Base-by-base conservation (phyloP, 345 rosid genomes). In the Physaria fendleri region DNA sequence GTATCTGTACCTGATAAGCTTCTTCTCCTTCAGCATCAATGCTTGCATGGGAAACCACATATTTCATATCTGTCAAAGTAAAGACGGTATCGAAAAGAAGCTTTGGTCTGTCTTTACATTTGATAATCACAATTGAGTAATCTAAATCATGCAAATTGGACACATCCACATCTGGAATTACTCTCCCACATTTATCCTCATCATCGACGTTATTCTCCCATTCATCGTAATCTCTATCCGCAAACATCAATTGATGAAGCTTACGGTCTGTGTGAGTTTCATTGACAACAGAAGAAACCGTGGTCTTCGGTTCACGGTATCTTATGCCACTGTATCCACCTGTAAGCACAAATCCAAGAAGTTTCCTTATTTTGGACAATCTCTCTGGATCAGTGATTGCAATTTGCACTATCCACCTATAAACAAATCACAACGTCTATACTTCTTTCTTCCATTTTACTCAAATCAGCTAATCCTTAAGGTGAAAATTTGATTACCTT, bases 221-320 rank as follows among this genome's bases (percentile, higher is more conserved):
- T 32, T 86, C 80, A 5, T 84, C 89, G 8, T 86, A 92, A 65
- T 92, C 98, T 73, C 98, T 78, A 61, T 81, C 95, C 1, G 88
- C 96, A 77, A 86, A 83, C 96, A 92, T 84, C 93, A 92, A 56
- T 47, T 92, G 98, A 74, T 92, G 98, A 71, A 92, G 90, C 81
- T 95, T 79, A 64, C 98, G 79, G 7, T 87, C 95, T 0, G 78
- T 77, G 71, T 81, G 79, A 29, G 87, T 82, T 33, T 68, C 71
- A 13, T 74, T 79, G 4, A 49, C 54, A 29, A 85, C 71, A 64
- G 71, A 44, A 23, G 85, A 78, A 54, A 88, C 81, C 15, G 63
- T 77, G 2, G 88, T 92, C 64, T 77, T 88, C 0, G 96, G 91
- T 37, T 66, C 76, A 41, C 85, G 72, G 10, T 71, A 75, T 51